A percentile compares a stretch with the other conserved stretches of the same genome.
Conservation (phyloP, 2,329 filamentous ascomycete species). For the Dothistroma pini region DNA sequence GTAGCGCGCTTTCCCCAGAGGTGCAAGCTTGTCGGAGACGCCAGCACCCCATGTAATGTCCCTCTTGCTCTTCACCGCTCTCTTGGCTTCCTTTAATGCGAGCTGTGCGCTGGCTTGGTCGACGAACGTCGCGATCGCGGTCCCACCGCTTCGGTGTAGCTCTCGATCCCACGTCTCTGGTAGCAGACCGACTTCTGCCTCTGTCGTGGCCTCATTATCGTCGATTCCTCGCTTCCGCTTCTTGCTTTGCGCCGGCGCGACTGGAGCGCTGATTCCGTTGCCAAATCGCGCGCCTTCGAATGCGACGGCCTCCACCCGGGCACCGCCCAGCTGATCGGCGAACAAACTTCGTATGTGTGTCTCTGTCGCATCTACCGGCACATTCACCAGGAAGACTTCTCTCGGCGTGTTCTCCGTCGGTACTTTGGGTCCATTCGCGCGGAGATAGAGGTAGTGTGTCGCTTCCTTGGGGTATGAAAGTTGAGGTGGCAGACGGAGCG, state of each 20-base stretch:
- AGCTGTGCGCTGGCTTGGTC: constrained; percentile 74
- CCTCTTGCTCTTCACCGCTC: constrained; percentile 54
- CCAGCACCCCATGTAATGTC: constrained; percentile 66
- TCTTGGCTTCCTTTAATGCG: constrained; percentile 71
- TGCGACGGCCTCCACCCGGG: constrained; percentile 70
- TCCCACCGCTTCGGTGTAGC: constrained; percentile 69
- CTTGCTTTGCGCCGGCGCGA: constrained; percentile 42
- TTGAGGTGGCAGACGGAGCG: constrained; percentile 62
- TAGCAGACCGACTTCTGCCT: constrained; percentile 48
- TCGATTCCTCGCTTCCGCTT: constrained; percentile 53
- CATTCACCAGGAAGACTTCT: constrained; percentile 85
- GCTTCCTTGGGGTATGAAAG: constrained; percentile 59
- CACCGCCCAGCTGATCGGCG: constrained; percentile 67
- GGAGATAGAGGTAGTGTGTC: constrained; percentile 82
- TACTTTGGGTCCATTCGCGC: constrained; percentile 74
- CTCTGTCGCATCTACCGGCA: constrained; percentile 79
- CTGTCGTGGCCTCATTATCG: constrained; percentile 45
- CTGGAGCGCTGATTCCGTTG: constrained; percentile 35
- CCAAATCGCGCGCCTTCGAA: constrained; percentile 64
- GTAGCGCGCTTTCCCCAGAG: constrained; percentile 55
- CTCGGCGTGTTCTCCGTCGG: constrained; percentile 69
- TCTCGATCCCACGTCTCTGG: constrained; percentile 70
- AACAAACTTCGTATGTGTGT: constrained; percentile 74
- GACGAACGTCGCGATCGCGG: constrained; percentile 77
- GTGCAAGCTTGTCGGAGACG: constrained; percentile 54